Evolutionary conservation across 2,329 filamentous ascomycete genomes (phyloP).

Genomic region (Dothistroma pini): DNA sequence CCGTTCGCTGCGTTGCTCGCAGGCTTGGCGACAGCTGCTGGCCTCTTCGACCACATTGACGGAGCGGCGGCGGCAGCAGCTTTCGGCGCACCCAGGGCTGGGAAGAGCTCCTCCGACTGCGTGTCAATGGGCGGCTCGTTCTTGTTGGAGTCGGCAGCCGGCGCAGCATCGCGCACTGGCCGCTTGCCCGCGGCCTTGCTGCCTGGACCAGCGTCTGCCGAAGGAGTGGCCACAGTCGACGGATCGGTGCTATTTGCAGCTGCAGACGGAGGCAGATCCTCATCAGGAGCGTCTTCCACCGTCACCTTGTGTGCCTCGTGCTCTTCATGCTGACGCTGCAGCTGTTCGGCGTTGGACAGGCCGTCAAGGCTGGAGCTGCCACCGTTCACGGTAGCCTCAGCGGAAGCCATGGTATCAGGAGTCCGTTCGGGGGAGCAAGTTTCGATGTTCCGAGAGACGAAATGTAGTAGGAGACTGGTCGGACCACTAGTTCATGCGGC

Average conservation of each 20-base stretch:
- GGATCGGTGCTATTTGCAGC: conserved; percentile 42
- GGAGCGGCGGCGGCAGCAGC: conserved; percentile 58
- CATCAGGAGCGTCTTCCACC: conserved; percentile 77
- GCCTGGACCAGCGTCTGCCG: conserved; percentile 50
- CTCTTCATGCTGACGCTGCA: conserved; percentile 52
- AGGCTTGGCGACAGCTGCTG: conserved; percentile 46
- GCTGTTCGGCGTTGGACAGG: conserved; percentile 50
- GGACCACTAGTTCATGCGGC: conserved; percentile 17
- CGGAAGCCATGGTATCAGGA: conserved; percentile 26
- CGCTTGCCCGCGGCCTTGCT: conserved; percentile 67
- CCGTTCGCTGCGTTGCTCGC: conserved; percentile 46
- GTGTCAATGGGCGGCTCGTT: conserved; percentile 62
- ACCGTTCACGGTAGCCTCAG: conserved; percentile 21
- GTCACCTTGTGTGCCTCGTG: conserved; percentile 56
- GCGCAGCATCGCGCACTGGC: conserved; percentile 51
- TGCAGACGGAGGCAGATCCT: conserved; percentile 64
- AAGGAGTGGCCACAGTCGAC: conserved; percentile 34
- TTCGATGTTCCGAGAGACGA: conserved; percentile 16
- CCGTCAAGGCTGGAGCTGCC: conserved; percentile 23
- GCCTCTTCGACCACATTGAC: conserved; percentile 74
- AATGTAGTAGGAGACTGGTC: conserved; percentile 2
- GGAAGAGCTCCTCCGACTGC: conserved; percentile 86
- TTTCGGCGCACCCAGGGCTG: conserved; percentile 77
- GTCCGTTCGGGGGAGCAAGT: conserved; percentile 14
- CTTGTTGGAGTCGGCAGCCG: conserved; percentile 26